These are phyloP conservation scores for Pythium grandisporangium DNA, from an alignment of 352 stramenopile genomes.

Conservation along the genomic window DNA sequence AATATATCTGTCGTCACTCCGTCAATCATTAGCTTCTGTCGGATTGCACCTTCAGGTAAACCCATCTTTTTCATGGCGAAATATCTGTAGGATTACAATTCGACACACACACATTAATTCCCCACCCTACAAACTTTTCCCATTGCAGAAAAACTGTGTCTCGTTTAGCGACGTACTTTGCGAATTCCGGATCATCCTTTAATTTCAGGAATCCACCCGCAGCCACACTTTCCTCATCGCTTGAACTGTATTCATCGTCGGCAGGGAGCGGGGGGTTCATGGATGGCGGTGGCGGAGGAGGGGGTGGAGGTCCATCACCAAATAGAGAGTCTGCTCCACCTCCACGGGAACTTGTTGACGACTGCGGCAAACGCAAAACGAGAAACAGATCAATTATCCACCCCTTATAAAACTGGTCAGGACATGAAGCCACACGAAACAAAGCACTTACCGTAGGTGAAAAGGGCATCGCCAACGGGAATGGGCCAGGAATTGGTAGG, in stretches of 20 bases:
- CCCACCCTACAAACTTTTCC: too few species aligned
- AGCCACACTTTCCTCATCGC: constrained; percentile 42
- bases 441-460: constrained; percentile 42
- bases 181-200: constrained; percentile 70
- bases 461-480: constrained; percentile 25
- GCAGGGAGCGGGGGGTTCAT: constrained; percentile 20
- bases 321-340: constrained; percentile 43
- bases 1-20: constrained; percentile 63
- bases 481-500: background rate
- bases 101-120: background rate
- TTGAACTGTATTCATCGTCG: constrained; percentile 45
- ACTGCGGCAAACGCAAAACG: constrained; percentile 4
- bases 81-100: constrained; percentile 33
- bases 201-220: constrained; percentile 48
- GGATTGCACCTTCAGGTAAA: constrained; percentile 68
- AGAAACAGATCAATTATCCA: background rate
- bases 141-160: too few species aligned
- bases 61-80: constrained; percentile 81
- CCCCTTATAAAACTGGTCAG: too few species aligned
- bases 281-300: constrained; percentile 21
- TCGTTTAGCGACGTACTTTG: constrained; percentile 32
- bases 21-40: constrained; percentile 78
- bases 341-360: constrained; percentile 30
- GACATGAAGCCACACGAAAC: background rate
- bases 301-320: constrained; percentile 25